A percentile compares a stretch with the other conserved stretches of the same genome.
Evolutionary conservation across 140 eudicot genomes (phyloP).

Genomic region (Anethum foeniculum): DNA sequence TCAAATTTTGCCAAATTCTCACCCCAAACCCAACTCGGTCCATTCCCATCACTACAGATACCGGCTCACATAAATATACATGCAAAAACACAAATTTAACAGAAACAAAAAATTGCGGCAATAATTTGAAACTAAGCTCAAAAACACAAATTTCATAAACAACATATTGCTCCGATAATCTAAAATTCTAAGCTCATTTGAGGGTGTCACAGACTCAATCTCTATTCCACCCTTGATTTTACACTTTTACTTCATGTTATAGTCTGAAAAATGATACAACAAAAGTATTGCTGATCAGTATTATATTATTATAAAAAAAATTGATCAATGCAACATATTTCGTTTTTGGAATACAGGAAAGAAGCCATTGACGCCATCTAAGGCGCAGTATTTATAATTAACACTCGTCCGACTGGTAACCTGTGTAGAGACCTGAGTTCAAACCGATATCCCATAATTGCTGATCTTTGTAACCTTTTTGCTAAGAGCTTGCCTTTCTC

Average conservation of each 20-base stretch:
- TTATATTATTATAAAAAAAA: neutral
- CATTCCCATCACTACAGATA: too few relatives aligned
- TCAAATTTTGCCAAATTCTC: too few relatives aligned
- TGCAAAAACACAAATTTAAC: too few relatives aligned
- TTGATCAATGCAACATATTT: neutral
- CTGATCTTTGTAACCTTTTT: constrained; percentile 89
- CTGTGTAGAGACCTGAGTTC: constrained; percentile 5
- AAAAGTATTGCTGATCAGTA: neutral
- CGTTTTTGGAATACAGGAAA: neutral
- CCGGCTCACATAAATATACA: too few relatives aligned
- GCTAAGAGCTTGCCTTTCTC: constrained; percentile 55
- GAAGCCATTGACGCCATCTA: neutral
- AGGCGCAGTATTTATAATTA: neutral
- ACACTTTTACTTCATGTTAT: neutral
- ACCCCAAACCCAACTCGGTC: too few relatives aligned
- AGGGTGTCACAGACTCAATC: neutral
- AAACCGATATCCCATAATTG: constrained; percentile 81
- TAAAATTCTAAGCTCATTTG: too few relatives aligned
- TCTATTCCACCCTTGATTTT: neutral
- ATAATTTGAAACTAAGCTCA: too few relatives aligned
- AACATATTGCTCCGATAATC: neutral
- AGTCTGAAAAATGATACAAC: neutral
- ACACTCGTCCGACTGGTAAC: neutral
- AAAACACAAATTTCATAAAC: neutral
- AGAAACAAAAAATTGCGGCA: too few relatives aligned